Evolutionary conservation across 257 asterid species (phyloP).

Genomic region (Handroanthus guayacan): DNA sequence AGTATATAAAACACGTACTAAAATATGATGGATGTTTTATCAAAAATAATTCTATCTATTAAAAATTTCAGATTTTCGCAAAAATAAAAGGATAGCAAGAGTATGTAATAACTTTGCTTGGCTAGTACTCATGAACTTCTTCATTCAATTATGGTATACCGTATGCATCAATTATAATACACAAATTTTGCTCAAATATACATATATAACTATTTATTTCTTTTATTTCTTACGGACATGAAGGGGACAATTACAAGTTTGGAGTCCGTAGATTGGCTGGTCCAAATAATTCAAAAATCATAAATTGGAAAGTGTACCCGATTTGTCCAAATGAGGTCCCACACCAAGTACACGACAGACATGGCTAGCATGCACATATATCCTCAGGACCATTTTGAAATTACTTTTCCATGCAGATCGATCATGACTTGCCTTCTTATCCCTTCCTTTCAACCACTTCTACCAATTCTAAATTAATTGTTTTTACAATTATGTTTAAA

Average conservation of each 20-base stretch:
- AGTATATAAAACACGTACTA: too few relatives aligned
- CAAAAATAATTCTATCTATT: too few relatives aligned
- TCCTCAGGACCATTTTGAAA: constrained; percentile 40
- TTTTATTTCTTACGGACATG: neutral
- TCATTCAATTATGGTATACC: too few relatives aligned
- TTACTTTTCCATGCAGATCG: constrained; percentile 17
- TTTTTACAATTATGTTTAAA: neutral
- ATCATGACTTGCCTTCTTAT: constrained; percentile 10
- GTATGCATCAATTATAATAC: neutral
- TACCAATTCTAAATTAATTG: neutral
- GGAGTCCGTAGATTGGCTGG: constrained; percentile 16
- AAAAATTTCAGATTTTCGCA: too few relatives aligned
- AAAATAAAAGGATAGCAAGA: too few relatives aligned
- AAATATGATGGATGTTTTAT: too few relatives aligned
- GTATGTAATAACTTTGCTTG: too few relatives aligned
- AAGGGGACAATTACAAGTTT: neutral
- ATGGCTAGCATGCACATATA: constrained; percentile 36
- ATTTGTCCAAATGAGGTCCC: constrained; percentile 45
- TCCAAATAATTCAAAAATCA: constrained; percentile 38
- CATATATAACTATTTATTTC: too few relatives aligned
- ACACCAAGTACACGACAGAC: constrained; percentile 44
- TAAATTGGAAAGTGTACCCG: constrained; percentile 40
- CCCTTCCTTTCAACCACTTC: neutral
- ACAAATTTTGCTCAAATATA: neutral
- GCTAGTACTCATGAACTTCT: too few relatives aligned